A percentile compares a stretch with the other conserved stretches of the same genome.
These are phyloP conservation scores for Rhizoclosmatium sp. DNA, from an alignment of 192 early-diverging fungal genomes.

Conservation along the genomic window DNA sequence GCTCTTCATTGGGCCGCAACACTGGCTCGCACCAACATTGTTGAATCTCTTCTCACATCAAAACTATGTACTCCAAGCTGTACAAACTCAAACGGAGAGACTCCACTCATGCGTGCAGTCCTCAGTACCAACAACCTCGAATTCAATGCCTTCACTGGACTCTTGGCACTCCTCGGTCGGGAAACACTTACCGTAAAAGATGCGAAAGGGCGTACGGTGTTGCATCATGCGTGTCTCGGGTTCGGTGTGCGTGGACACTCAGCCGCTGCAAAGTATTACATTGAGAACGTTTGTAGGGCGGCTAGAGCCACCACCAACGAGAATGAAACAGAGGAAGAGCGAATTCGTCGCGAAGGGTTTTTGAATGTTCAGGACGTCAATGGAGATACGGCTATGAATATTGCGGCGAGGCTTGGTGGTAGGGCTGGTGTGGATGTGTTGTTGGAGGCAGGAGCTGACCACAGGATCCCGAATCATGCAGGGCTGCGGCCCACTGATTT, in stretches of 20 bases:
- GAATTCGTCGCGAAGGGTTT: conserved; percentile 45
- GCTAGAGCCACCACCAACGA: conserved; percentile 64
- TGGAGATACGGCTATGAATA: conserved; percentile 86
- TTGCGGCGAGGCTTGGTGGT: conserved; percentile 83
- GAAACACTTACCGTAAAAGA: conserved; percentile 80
- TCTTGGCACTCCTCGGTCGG: conserved; percentile 74
- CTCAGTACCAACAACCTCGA: conserved; percentile 89
- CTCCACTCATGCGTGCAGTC: conserved; percentile 88
- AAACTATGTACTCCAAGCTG: conserved; percentile 71
- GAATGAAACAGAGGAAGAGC: conserved; percentile 21
- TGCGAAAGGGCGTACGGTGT: conserved; percentile 80
- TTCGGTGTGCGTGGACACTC: conserved; percentile 75
- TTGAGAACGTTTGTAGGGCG: conserved; percentile 75
- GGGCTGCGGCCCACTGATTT: conserved; percentile 82
- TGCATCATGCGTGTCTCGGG: conserved; percentile 88
- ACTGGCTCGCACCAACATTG: conserved; percentile 75
- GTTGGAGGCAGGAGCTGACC: conserved; percentile 76
- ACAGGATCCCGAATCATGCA: conserved; percentile 72
- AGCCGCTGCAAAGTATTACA: conserved; percentile 84
- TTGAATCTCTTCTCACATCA: conserved; percentile 78
- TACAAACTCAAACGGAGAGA: conserved; percentile 85
- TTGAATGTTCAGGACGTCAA: conserved; percentile 74
- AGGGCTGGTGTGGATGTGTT: conserved; percentile 78
- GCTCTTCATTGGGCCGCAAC: conserved; percentile 97
- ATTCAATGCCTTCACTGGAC: conserved; percentile 74